Evolutionary conservation across 2,329 filamentous ascomycete species (phyloP).

Genomic region (Aspergillus hiratsukae): DNA sequence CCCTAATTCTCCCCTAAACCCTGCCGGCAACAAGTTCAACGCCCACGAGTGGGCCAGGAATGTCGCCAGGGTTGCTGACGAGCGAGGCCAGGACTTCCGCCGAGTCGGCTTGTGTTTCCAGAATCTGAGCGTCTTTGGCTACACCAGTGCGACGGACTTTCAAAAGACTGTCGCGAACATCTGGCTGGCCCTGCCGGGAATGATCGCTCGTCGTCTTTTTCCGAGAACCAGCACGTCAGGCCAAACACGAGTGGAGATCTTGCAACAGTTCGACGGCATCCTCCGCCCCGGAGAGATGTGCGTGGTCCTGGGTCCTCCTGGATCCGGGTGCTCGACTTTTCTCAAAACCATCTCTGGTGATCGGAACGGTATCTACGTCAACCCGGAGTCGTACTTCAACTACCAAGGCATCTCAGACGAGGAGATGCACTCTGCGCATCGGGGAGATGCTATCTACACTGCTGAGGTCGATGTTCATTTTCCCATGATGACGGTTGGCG

Average conservation of each 20-base stretch:
- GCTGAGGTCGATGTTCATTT: slow-evolving; percentile 83
- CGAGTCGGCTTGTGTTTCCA: too few species aligned
- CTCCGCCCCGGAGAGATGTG: slow-evolving; percentile 56
- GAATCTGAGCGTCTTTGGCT: too few species aligned
- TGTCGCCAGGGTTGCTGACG: too few species aligned
- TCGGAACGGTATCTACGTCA: slow-evolving; percentile 73
- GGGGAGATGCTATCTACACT: slow-evolving; percentile 82
- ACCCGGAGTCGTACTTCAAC: slow-evolving; percentile 68
- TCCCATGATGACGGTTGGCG: slow-evolving; percentile 70
- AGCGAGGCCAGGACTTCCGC: too few species aligned
- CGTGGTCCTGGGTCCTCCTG: slow-evolving; percentile 51
- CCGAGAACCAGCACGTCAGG: too few species aligned
- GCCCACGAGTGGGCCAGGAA: too few species aligned
- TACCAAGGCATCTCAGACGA: slow-evolving; percentile 57
- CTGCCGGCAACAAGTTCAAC: too few species aligned
- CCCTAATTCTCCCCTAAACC: too few species aligned
- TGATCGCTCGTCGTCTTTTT: too few species aligned
- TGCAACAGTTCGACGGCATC: slow-evolving; percentile 62
- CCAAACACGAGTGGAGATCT: slow-evolving; percentile 42
- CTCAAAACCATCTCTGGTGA: slow-evolving; percentile 81
- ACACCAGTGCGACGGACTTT: too few species aligned
- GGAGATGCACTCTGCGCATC: slow-evolving; percentile 72
- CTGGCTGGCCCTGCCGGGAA: too few species aligned
- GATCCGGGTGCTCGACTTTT: slow-evolving; percentile 69
- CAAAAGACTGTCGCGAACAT: too few species aligned